Base-by-base conservation (phyloP, 352 stramenopile species). In the Phytophthora rubi region DNA sequence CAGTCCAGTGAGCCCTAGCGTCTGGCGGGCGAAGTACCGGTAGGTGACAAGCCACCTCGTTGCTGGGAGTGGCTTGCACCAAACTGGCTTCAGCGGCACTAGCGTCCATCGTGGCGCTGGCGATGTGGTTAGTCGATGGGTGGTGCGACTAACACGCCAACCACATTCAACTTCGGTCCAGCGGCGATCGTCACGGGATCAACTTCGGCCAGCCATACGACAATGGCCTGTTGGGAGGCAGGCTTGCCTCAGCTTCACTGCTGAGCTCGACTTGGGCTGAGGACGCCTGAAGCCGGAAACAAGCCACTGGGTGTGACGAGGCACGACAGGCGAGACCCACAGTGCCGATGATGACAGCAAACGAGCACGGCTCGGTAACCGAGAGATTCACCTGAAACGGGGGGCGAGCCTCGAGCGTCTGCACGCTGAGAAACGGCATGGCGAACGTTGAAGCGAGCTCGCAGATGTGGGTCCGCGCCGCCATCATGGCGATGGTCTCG, bases 371-470 rank as follows among this genome's bases (percentile, higher is more conserved):
- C 42, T 54, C 35, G 35, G 35, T 56, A 70, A 47, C 55, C 23
- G 18, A 53, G 23, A 33, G 42, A 12, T 42, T 56, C 44, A 21
- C 12, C 7, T 64, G 62, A 48, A 70, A 68, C 61, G 35, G 35
- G 52, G 35, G 48, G 59, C 28, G 35, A 42, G 35, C 35, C 35
- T 42, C 30, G 28, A 26, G 9, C 51, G 65, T 67, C 58, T 56
- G 65, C 33, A 72, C 65, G 49, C 59, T 73, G 65, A 72, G 59
- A 71, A 67, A 71, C 52, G 57, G 18, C 10, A n/a, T 54, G 37
- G 56, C 64, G 58, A 68, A 72, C 33, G 65, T 68, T 68, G 52
- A 67, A 66, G 65, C 51, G 59, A 62, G 51, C 65, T 62, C 55
- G 54, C 23, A 63, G 55, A 64, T 54, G 44, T 70, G 62, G 62